Percentiles rank a stretch among this genome's conserved stretches.
Evolutionary conservation across 2,329 filamentous ascomycete species (phyloP).

Genomic region (Diaporthe nobilis): DNA sequence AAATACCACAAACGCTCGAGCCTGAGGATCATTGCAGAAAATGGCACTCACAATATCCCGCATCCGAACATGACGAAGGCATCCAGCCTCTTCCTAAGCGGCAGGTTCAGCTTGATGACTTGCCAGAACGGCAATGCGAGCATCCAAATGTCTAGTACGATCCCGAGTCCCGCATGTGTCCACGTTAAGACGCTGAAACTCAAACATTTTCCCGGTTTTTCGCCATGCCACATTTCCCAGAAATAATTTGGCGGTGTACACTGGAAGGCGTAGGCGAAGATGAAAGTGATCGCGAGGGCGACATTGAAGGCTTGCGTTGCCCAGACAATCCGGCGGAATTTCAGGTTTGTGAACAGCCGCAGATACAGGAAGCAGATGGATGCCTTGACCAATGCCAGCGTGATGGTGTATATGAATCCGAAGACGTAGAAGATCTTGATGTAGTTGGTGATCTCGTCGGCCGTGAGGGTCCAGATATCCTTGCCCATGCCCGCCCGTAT

Average conservation of each 20-base stretch:
- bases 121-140: conserved; percentile 33
- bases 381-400: conserved; percentile 6
- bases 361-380: conserved; percentile 34
- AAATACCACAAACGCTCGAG: not conserved
- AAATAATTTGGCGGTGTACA: conserved; percentile 41
- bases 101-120: conserved; percentile 11
- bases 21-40: not conserved
- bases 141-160: conserved; percentile 34
- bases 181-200: not conserved
- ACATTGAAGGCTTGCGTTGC: conserved; percentile 36
- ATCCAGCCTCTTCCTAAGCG: conserved; percentile 10
- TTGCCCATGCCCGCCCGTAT: conserved; percentile 53
- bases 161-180: not conserved
- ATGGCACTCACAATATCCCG: conserved; percentile 29
- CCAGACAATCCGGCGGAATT: conserved; percentile 32
- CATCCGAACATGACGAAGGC: conserved; percentile 26
- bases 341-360: conserved; percentile 18
- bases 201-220: conserved; percentile 20
- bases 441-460: conserved; percentile 39
- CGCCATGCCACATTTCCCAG: conserved; percentile 41
- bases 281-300: conserved; percentile 38
- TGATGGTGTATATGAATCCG: conserved; percentile 46
- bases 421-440: conserved; percentile 41
- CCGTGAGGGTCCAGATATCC: conserved; percentile 42
- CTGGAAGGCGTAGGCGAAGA: conserved; percentile 39